Evolutionary conservation across 2,329 filamentous ascomycete species (phyloP).

Genomic region (Nannizziopsis barbatae): DNA sequence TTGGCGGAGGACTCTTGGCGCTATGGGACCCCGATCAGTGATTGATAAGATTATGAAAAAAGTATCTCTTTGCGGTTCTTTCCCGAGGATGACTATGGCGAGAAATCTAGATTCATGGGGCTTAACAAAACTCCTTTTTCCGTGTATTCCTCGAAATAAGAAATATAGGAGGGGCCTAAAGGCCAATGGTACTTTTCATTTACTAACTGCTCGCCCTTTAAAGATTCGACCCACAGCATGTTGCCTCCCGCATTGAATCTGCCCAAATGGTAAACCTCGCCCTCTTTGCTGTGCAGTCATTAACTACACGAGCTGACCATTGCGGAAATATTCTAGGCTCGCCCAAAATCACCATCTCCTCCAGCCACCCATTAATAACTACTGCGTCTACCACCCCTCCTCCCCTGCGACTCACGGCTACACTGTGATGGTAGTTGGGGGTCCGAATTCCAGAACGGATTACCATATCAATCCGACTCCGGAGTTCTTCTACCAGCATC

Average conservation of each 20-base stretch:
- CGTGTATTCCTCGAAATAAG: too few species aligned
- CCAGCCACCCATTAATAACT: conserved; percentile 91
- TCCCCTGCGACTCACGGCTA: conserved; percentile 71
- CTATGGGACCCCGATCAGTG: not conserved
- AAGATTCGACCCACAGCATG: conserved; percentile 18
- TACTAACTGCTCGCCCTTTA: not conserved
- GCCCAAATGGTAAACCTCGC: conserved; percentile 32
- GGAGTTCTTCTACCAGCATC: conserved; percentile 97
- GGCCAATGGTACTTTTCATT: not conserved
- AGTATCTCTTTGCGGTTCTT: not conserved
- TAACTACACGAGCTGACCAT: too few species aligned
- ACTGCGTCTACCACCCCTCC: conserved; percentile 72
- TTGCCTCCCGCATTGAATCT: conserved; percentile 35
- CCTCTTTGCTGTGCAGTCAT: not conserved
- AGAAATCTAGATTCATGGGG: conserved; percentile 3
- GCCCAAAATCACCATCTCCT: conserved; percentile 83
- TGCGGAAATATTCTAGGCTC: conserved; percentile 49
- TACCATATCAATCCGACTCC: conserved; percentile 96
- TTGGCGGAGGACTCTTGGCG: not conserved
- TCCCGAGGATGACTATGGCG: conserved; percentile 2
- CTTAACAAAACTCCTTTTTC: not conserved
- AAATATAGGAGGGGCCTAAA: not conserved
- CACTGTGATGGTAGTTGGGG: conserved; percentile 86
- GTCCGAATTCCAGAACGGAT: conserved; percentile 89
- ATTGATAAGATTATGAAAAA: conserved; percentile 11